Evolutionary conservation across 805 yeast genomes (phyloP), one percentile per base, ranked within the genome.

Genomic region (Limtongia smithiae): DNA sequence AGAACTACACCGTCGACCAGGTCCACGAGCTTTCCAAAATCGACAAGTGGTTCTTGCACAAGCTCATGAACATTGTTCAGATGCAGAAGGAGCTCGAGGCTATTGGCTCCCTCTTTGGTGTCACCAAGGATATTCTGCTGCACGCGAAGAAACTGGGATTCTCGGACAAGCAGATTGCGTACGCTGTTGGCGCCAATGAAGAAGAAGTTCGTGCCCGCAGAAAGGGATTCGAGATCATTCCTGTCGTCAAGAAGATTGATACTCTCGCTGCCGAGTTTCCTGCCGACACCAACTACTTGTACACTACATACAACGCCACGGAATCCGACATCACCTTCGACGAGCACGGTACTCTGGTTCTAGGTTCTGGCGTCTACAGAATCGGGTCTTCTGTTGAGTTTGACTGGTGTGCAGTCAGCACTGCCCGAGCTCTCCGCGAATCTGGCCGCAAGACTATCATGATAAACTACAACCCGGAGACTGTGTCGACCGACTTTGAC

Each of bases 251-350:
- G 79, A 87, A 89, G 72, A 91, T 91, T 64, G 97, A 91, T 66
- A 91, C 98, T 33, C 77, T 91, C 58, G 98, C 98, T 55, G 97
- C 98, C 50, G 98, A 91, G 71, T 91, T 91, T 82, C 98, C 98
- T 41, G 98, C 98, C 44, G 78, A 83, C 63, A 91, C 98, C 48
- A 91, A 91, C 76, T 91, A 91, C 71, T 76, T 91, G 62, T 91
- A 91, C 80, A 86, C 96, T 44, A 91, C 98, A 41, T 91, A 91
- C 73, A 91, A 90, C 65, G 98, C 97, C 50, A 77, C 86, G 51
- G 75, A 80, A 50, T 83, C 82, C 59, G 98, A 91, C 69, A 83
- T 91, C 41, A 78, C 74, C 38, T 93, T 91, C 66, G 79, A 84
- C 62, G 97, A 91, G 51, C 77, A 85, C 59, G 97, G 97, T 65